Conservation (phyloP, 345 rosid species). For the Syzygium grande region DNA sequence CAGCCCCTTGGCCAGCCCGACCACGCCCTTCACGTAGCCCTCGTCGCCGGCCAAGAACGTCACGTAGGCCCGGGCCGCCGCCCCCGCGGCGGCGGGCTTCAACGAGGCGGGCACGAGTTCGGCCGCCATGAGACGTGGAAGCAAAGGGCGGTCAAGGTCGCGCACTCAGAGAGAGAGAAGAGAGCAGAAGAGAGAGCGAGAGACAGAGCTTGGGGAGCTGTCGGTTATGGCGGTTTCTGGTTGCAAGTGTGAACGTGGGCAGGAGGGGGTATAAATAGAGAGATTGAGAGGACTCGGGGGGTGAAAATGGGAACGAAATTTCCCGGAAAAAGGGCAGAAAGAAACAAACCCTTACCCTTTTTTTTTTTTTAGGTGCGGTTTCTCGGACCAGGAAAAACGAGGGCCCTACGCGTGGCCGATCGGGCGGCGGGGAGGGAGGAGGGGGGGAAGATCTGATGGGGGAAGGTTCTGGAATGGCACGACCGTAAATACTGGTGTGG, state of each 20-base stretch:
- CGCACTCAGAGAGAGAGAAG: background rate
- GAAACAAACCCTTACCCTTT: background rate
- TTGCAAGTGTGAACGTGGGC: rapidly evolving
- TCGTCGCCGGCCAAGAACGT: constrained; percentile 80
- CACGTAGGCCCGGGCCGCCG: constrained; percentile 43
- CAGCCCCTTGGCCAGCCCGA: constrained; percentile 73
- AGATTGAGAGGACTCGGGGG: background rate
- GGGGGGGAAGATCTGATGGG: constrained; percentile 1
- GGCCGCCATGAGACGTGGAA: constrained; percentile 42
- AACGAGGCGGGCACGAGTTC: constrained; percentile 21
- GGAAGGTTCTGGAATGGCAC: constrained; percentile 33
- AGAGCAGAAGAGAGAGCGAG: background rate
- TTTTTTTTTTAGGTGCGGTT: background rate
- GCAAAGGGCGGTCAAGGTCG: background rate
- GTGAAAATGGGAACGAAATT: background rate
- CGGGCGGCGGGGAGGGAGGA: constrained; percentile 29
- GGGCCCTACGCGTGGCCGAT: background rate
- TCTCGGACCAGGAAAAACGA: background rate
- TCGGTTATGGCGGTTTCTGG: background rate
- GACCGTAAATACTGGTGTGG: background rate
- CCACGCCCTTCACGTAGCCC: constrained; percentile 79
- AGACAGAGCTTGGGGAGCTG: background rate
- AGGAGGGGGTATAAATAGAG: background rate
- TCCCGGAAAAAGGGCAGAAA: background rate
- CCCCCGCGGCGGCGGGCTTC: constrained; percentile 9